Evolutionary conservation across 441 rosid genomes (phyloP), one percentile per base, ranked within the genome.

Genomic region (Adansonia gregorii): DNA sequence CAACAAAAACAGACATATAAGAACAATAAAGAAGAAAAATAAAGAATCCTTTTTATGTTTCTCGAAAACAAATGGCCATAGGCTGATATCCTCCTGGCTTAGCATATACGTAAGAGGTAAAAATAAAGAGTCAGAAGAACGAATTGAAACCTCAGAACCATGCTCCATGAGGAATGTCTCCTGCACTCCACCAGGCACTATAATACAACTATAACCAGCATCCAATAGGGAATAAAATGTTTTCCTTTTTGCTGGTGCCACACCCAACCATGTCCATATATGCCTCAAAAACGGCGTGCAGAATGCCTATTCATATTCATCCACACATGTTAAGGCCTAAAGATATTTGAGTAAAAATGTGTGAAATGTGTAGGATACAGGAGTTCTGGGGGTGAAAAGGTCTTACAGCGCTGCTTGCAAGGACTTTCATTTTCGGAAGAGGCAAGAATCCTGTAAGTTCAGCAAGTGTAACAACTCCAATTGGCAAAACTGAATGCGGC

Each of bases 231-330:
- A 85, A 74, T 77, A 20, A 51, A 89, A 93, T 31, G 87, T 92
- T 81, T 86, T 89, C 90, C 73, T 91, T 6, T 97, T 84, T 65
- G 92, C 99, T 46, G 98, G 83, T 14, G 98, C 55, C 19, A 88
- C 88, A 72, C 98, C 98, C 80, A 90, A 85, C 99, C 98, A 93
- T 74, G 98, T 85, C 98, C 99, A 95, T 80, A 92, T 82, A 72
- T 93, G 98, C 82, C 99, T 89, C 82, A 95, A 71, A 82, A 93
- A 87, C 4, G 99, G 99, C 0, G 93, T 88, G 77, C 82, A 85
- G 88, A 95, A 93, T 24, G 91, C 87, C 98, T 95, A 76, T 78
- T 71, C 74, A 83, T 67, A 83, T 67, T 72, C 12, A 76, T 67
- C 55, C 65, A 71, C 3, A 60, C 69, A 35, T 8, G 15, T 46